Conservation (phyloP, 2,329 filamentous ascomycete species). For the Monilinia fructigena region DNA sequence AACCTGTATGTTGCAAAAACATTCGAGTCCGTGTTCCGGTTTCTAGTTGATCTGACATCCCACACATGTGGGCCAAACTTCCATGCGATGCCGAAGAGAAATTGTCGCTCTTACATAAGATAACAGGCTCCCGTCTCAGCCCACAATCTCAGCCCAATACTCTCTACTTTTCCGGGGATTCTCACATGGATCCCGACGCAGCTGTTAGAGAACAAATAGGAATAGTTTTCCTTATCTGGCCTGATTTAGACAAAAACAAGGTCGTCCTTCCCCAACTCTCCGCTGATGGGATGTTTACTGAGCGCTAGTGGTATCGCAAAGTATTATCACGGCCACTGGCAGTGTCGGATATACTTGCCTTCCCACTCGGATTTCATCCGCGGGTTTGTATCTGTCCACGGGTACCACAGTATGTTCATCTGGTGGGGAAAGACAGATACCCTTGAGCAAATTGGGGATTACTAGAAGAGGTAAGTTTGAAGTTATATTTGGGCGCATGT, state of each 20-base stretch:
- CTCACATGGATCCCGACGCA: background rate
- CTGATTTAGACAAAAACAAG: background rate
- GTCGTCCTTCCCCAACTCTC: background rate
- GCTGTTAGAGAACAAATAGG: background rate
- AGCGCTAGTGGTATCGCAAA: background rate
- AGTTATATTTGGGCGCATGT: too few relatives aligned
- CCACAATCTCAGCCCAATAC: constrained; percentile 1
- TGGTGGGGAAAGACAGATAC: too few relatives aligned
- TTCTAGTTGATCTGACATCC: constrained; percentile 4
- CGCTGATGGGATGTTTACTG: background rate
- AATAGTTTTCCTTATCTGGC: background rate
- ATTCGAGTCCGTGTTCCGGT: background rate
- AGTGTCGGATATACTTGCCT: background rate
- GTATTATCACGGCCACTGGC: background rate
- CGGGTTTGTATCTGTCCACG: too few relatives aligned
- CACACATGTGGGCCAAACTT: background rate
- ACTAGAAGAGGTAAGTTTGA: too few relatives aligned
- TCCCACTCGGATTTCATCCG: background rate
- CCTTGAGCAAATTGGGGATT: too few relatives aligned
- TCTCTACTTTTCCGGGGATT: background rate
- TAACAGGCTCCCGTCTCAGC: background rate
- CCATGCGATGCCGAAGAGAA: background rate
- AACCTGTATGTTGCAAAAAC: background rate
- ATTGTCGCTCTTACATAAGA: background rate
- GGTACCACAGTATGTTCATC: too few relatives aligned